Evolutionary conservation across 2,329 filamentous ascomycete genomes (phyloP).

Genomic region (Nakataea oryzae): DNA sequence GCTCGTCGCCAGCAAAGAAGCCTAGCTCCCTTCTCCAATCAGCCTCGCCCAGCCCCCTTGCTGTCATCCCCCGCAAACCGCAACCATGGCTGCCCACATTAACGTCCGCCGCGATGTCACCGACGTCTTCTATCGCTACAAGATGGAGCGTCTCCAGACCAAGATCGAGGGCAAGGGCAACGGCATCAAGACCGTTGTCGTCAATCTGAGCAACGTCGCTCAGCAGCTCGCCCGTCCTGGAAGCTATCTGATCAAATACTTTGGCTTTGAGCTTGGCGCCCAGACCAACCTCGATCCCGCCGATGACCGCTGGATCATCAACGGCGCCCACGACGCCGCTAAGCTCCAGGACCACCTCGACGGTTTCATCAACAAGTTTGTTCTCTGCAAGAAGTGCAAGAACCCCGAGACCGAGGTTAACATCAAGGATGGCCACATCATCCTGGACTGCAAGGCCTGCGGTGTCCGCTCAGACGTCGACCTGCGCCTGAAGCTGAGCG

Average conservation of each 20-base stretch:
- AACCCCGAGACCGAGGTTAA: constrained; percentile 96
- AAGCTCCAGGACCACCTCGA: constrained; percentile 98
- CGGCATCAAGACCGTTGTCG: constrained; percentile 97
- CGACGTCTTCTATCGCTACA: constrained; percentile 99
- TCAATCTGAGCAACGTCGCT: constrained; percentile 92
- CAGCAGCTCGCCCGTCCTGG: constrained; percentile 85
- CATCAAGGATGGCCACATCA: constrained; percentile 87
- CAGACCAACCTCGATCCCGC: constrained; percentile 97
- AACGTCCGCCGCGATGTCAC: constrained; percentile 97
- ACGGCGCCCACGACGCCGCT: constrained; percentile 86
- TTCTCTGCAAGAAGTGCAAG: constrained; percentile 99
- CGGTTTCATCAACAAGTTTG: constrained; percentile 96
- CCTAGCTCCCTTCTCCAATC: constrained; percentile 6
- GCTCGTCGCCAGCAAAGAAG: not conserved
- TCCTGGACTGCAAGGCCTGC: constrained; percentile 97
- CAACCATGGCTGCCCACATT: constrained; percentile 80
- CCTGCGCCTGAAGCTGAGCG: constrained; percentile 86
- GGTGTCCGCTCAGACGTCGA: constrained; percentile 89
- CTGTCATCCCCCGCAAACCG: constrained; percentile 25
- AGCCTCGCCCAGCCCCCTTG: constrained; percentile 14
- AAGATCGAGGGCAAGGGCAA: constrained; percentile 99
- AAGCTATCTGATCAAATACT: constrained; percentile 98
- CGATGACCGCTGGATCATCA: constrained; percentile 99
- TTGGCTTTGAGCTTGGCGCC: constrained; percentile 95
- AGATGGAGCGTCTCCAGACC: constrained; percentile 98